phyloP scores from a whole-genome alignment of 441 rosid species.

The Adansonia rubrostipa region DNA sequence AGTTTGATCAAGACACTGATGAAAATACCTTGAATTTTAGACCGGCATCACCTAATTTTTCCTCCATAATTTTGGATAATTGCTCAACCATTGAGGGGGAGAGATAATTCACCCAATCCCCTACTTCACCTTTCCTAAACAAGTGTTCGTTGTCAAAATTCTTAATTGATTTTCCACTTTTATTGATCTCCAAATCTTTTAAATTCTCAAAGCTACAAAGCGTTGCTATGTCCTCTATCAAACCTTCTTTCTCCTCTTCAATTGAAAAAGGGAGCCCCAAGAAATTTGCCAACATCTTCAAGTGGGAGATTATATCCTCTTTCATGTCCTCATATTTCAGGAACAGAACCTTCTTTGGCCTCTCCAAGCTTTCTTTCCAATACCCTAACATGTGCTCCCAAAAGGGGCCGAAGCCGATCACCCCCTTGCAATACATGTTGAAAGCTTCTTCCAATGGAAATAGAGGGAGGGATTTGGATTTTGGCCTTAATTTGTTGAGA shows the following conservation, averaged over 20 bases:
- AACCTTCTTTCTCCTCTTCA: slow-evolving; percentile 59
- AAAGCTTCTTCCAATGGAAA: slow-evolving; percentile 62
- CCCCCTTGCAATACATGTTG: slow-evolving; percentile 57
- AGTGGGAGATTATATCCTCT: slow-evolving; percentile 40
- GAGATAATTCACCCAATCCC: slow-evolving; percentile 75
- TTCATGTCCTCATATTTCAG: slow-evolving; percentile 72
- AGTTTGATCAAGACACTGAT: not conserved
- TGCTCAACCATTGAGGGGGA: slow-evolving; percentile 60
- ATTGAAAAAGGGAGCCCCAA: slow-evolving; percentile 55
- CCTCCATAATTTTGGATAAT: slow-evolving; percentile 51
- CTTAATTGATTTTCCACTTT: slow-evolving; percentile 57
- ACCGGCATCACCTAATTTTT: slow-evolving; percentile 58
- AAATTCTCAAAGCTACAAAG: slow-evolving; percentile 73
- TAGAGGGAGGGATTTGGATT: slow-evolving; percentile 24
- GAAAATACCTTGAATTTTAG: slow-evolving; percentile 12
- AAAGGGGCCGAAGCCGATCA: slow-evolving; percentile 67
- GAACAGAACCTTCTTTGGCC: slow-evolving; percentile 61
- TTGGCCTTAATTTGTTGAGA: slow-evolving; percentile 45
- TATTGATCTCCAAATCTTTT: slow-evolving; percentile 71
- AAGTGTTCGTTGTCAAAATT: slow-evolving; percentile 58
- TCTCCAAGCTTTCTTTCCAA: slow-evolving; percentile 63
- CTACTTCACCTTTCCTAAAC: slow-evolving; percentile 77
- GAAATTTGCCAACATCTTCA: slow-evolving; percentile 64
- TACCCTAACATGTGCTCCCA: slow-evolving; percentile 85
- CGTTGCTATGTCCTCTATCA: slow-evolving; percentile 47